Percentiles rank a stretch among this genome's conserved stretches.
Evolutionary conservation across 768 basidiomycete genomes (phyloP).

Genomic region (Lentinula lateritia): DNA sequence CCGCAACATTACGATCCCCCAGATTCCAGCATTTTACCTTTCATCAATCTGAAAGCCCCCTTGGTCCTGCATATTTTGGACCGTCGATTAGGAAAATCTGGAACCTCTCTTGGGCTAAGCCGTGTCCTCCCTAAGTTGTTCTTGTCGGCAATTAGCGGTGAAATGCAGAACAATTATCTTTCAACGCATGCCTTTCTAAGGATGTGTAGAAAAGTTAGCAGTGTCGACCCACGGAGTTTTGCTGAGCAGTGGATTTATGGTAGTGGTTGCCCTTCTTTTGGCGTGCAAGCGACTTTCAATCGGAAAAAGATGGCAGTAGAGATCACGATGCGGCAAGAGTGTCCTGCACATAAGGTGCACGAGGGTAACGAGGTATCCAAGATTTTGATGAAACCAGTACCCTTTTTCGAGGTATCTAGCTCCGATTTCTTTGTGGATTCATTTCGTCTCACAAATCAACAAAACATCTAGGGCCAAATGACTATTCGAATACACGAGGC

Average conservation of each 20-base stretch:
- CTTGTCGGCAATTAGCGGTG: conserved; percentile 88
- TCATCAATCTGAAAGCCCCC: conserved; percentile 93
- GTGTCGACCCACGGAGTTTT: conserved; percentile 84
- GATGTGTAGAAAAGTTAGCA: conserved; percentile 89
- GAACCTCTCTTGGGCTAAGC: conserved; percentile 89
- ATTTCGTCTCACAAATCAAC: background rate
- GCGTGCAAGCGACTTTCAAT: conserved; percentile 88
- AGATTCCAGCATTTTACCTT: conserved; percentile 70
- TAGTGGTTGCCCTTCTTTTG: conserved; percentile 90
- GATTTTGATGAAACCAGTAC: conserved; percentile 72
- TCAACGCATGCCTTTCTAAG: conserved; percentile 89
- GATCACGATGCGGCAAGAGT: conserved; percentile 87
- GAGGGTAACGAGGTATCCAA: conserved; percentile 64
- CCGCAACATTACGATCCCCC: conserved; percentile 83
- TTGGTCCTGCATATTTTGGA: conserved; percentile 97
- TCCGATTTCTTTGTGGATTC: background rate
- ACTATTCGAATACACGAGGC: conserved; percentile 99
- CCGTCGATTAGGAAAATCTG: conserved; percentile 88
- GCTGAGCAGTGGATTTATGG: conserved; percentile 99
- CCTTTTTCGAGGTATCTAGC: conserved; percentile 75
- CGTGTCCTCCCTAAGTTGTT: conserved; percentile 95
- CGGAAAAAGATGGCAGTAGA: conserved; percentile 98
- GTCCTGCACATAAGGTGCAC: conserved; percentile 70
- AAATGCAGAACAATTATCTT: conserved; percentile 77
- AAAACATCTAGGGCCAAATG: conserved; percentile 74